Base-by-base conservation (phyloP, 495 filamentous ascomycete species). In the Podospora pseudocomata region DNA sequence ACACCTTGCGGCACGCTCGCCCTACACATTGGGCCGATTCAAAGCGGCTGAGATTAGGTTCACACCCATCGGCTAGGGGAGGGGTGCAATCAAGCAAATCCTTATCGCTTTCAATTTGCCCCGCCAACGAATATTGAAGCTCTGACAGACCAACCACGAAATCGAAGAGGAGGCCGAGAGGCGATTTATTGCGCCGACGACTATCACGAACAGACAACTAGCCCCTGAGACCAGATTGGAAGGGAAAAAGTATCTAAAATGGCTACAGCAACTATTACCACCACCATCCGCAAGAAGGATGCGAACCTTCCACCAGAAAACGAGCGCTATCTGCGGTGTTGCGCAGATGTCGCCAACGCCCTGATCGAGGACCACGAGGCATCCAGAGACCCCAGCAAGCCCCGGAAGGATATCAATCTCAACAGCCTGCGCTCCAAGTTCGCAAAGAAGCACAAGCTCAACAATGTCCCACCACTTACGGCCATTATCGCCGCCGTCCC, bases 401-500 rank as follows among this genome's bases (percentile, higher is more conserved):
- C 88, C 3, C 89, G 86, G 76, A 91, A 88, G 75, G 93, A 98
- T 77, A 85, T 97, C 78, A 99, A 98, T 77, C 88, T 99, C 72
- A 99, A 99, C 80, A 86, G 85, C 66, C 80, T 99, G 65, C 90
- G 95, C 63, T 87, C 91, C 67, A 93, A 94, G 76, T 87, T 97
- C 66, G 87, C 95, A 13, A 96, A 93, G 81, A 97, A 97, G 81
- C 92, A 97, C 81, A 88, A 86, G 72, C 81, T 99, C 68, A 88
- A 85, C 73, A 90, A 84, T 74, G 91, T 95, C 68, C 95, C 95
- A 26, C 93, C 95, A 34, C 83, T 99, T 65, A 97, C 93, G 27
- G 94, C 95, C 68, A 99, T 99, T 75, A 97, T 99, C 72, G 93
- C 95, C 28, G 95, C 95, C 18, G 92, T 99, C 49, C 95, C 95